Base-by-base conservation (phyloP, 1,284 basidiomycete species). In the Heliocybe sulcata region DNA sequence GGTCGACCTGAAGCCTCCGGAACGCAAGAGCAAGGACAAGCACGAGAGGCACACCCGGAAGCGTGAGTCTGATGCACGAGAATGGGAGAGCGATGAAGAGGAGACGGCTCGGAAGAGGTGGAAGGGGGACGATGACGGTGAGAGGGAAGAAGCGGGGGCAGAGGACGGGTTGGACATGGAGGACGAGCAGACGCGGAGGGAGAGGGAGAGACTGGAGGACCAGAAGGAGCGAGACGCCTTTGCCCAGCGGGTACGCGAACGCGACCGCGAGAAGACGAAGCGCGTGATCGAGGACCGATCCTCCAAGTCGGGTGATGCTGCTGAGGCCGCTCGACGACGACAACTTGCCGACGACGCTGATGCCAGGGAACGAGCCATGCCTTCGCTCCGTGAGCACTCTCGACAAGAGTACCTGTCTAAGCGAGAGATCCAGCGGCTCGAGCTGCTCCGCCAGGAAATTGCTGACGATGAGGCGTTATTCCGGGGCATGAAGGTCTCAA, bases 381-480 rank as follows among this genome's bases (percentile, higher is more conserved):
- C 92, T 0, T 85, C 83, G 27, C 77, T 98, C 2, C 85, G 94
- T 52, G 75, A 90, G 57, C 90, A 88, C 62, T 94, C 93, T 2
- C 84, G 95, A 58, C 90, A 97, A 66, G 91, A 94, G 67, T 99
- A 99, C 66, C 81, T 99, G 57, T 89, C 92, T 25, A 99, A 99
- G 69, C 90, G 97, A 63, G 94, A 98, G 71, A 77, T 90, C 49
- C 97, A 99, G 69, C 92, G 95, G 67, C 90, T 99, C 60, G 97
- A 99, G 66, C 78, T 99, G 20, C 76, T 99, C 48, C 83, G 92
- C 51, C 85, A 90, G 69, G 95, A 98, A 69, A 95, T 98, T 54
- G 84, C 89, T 55, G 95, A 98, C 64, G 94, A 97, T 59, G 90
- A 94, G 69, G 81, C 85, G 1, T 75, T 97, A 27, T 96, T 97